A percentile compares a stretch with the other conserved stretches of the same genome.
phyloP scores from a whole-genome alignment of 1,139 yeast genomes.

The Pneumocystis jirovecii region DNA sequence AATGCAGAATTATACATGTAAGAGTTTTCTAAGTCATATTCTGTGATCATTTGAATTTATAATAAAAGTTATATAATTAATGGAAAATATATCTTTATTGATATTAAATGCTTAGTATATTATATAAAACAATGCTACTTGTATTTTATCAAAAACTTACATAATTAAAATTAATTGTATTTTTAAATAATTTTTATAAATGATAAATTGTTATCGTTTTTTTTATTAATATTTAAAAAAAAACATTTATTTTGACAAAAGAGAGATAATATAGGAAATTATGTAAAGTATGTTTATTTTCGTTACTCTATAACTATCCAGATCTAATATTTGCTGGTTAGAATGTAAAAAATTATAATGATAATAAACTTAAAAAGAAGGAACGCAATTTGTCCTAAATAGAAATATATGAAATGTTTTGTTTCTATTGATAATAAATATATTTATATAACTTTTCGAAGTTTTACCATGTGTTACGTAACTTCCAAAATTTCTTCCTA shows the following conservation, averaged over 20 bases:
- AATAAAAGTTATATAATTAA: neutral
- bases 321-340: conserved; percentile 20
- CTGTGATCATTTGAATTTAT: neutral
- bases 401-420: conserved; percentile 72
- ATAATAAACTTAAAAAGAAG: conserved; percentile 45
- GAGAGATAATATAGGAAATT: neutral
- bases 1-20: neutral
- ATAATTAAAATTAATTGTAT: neutral
- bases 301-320: neutral
- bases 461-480: conserved; percentile 67
- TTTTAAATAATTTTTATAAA: neutral
- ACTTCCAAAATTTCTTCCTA: conserved; percentile 84
- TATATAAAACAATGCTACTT: neutral
- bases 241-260: neutral
- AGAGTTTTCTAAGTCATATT: neutral
- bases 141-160: neutral
- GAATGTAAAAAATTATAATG: conserved; percentile 27
- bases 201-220: neutral
- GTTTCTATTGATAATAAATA: conserved; percentile 23
- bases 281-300: neutral
- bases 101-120: neutral
- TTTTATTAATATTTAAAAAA: neutral
- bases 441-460: neutral
- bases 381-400: conserved; percentile 66
- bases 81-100: neutral